Base-by-base conservation (phyloP, 805 yeast genomes). In the Kazachstania viticola region DNA sequence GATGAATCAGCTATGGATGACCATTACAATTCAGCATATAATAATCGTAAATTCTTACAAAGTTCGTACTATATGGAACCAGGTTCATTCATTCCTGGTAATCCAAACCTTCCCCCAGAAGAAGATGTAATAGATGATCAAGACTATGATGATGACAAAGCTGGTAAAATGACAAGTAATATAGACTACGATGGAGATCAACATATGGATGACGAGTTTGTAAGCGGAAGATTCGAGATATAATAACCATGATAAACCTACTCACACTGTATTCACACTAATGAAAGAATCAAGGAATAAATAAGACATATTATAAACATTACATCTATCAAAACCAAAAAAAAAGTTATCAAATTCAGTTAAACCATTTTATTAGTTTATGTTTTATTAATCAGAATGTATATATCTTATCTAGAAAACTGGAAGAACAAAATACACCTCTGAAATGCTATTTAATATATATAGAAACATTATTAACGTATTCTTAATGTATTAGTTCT, bases 1-100 rank as follows among this genome's bases (percentile, higher is more conserved):
- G 95, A 87, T 55, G 96, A 82, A 40, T 79, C 93, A 17, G 73
- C 94, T 19, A 75, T 88, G 67, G 94, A 87, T 48, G 95, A 87
- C 44, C 81, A 80, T 57, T 79, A 79, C 45, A 58, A 60, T 30
- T 58, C 27, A 54, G 48, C 15, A 52, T 51, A 54, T 32, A 53
- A 41, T 36, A 53, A 45, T 29, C 39, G 48, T 45, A 44, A 62
- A 51, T 43, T 58, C 33, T 34, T 54, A 32, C 57, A 56, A 43
- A 51, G 48, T 45, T 48, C 68, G 38, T 40, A 60, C 40, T 48
- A 56, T 56, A 30, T 67, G 60, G 71, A 65, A 32, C 75, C 72
- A 12, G 87, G 85, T 4, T 77, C 87, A 1, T 72, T 81, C 42
- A 77, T 81, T 21, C 82, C 82, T 3, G 85, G 85, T 3, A 75